phyloP scores from a whole-genome alignment of 2,329 filamentous ascomycete genomes.

The Aciculosporium take region DNA sequence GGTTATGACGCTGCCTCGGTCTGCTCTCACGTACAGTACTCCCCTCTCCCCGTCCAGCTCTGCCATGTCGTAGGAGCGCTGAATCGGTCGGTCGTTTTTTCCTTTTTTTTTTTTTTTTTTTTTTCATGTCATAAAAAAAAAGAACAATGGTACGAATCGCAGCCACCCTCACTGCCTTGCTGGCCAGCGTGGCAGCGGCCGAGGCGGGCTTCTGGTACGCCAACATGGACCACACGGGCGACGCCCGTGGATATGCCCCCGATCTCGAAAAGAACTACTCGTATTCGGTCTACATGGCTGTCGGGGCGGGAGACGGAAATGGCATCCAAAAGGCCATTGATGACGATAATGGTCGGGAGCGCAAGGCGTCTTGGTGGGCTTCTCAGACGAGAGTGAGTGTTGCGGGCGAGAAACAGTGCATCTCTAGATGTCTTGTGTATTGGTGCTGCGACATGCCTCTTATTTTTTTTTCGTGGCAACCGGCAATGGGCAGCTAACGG shows the following conservation, averaged over 20 bases:
- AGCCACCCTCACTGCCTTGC: slow-evolving; percentile 6
- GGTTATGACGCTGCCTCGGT: no score
- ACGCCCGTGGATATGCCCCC: slow-evolving; percentile 25
- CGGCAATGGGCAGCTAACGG: background rate
- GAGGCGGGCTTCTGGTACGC: slow-evolving; percentile 26
- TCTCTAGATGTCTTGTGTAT: background rate
- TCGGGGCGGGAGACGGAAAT: slow-evolving; percentile 21
- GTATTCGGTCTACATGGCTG: slow-evolving; percentile 25
- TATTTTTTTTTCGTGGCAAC: no score
- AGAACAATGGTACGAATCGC: slow-evolving; percentile 9
- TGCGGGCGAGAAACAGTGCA: background rate
- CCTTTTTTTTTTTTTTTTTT: no score
- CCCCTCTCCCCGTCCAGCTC: no score
- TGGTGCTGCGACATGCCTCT: no score
- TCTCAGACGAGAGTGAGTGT: slow-evolving; percentile 25
- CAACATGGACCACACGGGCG: slow-evolving; percentile 25
- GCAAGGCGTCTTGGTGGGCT: slow-evolving; percentile 24
- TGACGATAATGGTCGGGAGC: slow-evolving; percentile 17
- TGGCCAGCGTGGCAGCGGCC: slow-evolving; percentile 10
- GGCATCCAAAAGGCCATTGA: slow-evolving; percentile 26
- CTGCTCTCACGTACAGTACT: no score
- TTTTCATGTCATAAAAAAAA: background rate
- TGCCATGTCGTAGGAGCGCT: no score
- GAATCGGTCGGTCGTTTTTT: no score
- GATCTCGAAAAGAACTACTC: slow-evolving; percentile 23